A percentile compares a stretch with the other conserved stretches of the same genome.
Evolutionary conservation across 2,329 filamentous ascomycete species (phyloP).

Genomic region (Magnaporthiopsis incrustans): DNA sequence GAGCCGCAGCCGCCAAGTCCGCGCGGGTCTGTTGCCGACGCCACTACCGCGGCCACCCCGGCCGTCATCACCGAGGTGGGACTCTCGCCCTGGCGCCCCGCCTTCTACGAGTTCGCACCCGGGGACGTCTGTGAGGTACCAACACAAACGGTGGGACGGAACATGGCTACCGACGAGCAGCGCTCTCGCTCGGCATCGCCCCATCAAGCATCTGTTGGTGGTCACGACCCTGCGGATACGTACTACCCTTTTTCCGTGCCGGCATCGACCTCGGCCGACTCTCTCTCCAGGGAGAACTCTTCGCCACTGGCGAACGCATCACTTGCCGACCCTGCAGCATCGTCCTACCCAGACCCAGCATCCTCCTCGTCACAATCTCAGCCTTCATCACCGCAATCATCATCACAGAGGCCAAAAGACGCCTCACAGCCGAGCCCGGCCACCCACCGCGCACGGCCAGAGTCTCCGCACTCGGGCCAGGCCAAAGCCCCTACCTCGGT

Average conservation of each 20-base stretch:
- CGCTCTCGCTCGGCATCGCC: not conserved
- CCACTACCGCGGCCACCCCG: constrained; percentile 3
- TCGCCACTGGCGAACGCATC: constrained; percentile 2
- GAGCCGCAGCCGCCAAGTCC: constrained; percentile 8
- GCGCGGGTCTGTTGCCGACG: not conserved
- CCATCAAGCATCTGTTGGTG: not conserved
- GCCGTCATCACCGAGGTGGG: constrained; percentile 13
- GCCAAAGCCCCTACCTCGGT: constrained; percentile 6
- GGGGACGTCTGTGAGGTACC: constrained; percentile 17
- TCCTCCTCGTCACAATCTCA: not conserved
- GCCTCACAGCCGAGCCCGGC: not conserved
- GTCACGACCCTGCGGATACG: not conserved
- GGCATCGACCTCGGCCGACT: not conserved
- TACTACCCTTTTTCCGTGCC: not conserved
- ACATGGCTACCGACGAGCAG: constrained; percentile 4
- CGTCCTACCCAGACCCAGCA: not conserved
- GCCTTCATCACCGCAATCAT: not conserved
- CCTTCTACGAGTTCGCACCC: constrained; percentile 11
- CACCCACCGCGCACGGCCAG: not conserved
- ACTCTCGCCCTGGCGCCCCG: constrained; percentile 19
- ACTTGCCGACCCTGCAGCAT: constrained; percentile 4
- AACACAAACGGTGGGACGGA: constrained; percentile 16
- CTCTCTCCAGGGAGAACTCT: not conserved
- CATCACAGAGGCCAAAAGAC: not conserved
- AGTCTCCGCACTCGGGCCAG: constrained; percentile 5